Evolutionary conservation across 192 early-diverging fungal species (phyloP), one percentile per base, ranked within the genome.

Genomic region (Backusella tarrabulga): DNA sequence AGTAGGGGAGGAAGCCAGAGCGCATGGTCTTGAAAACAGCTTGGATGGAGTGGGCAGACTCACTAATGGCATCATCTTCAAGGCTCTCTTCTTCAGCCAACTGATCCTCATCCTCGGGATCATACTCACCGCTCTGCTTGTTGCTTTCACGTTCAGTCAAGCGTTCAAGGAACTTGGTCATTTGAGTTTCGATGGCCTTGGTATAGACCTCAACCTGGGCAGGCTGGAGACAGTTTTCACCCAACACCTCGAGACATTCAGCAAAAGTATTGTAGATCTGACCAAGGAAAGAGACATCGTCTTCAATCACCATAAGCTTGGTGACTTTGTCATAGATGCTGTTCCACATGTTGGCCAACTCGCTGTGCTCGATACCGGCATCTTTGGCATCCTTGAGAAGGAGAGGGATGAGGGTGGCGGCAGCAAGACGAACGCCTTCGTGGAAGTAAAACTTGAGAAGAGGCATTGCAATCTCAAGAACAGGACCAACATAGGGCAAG

Each of bases 391-490:
- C 74, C 60, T 82, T 82, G 72, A 99, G 86, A 73, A 99, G 83
- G 26, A 87, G 86, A 8, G 97, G 95, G 76, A 99, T 92, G 0
- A 91, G 83, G 0, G 88, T 85, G 8, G 94, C 94, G 1, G 97
- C 96, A 11, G 97, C 95, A 68, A 93, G 86, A 38, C 97, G 88
- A 44, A 99, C 97, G 79, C 95, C 97, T 77, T 99, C 97, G 82
- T 99, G 95, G 92, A 97, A 98, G 83, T 95, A 96, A 87, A 99
- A 99, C 80, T 93, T 92, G 84, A 99, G 87, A 23, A 98, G 83
- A 68, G 96, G 95, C 29, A 98, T 82, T 41, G 94, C 89, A 73
- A 97, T 93, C 67, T 95, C 93, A 81, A 97, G 88, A 46, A 96
- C 91, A 73, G 90, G 81, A 50, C 90, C 87, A 21, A 94, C 95